Evolutionary conservation across 768 basidiomycete species (phyloP).

Genomic region (Serendipita sp.): DNA sequence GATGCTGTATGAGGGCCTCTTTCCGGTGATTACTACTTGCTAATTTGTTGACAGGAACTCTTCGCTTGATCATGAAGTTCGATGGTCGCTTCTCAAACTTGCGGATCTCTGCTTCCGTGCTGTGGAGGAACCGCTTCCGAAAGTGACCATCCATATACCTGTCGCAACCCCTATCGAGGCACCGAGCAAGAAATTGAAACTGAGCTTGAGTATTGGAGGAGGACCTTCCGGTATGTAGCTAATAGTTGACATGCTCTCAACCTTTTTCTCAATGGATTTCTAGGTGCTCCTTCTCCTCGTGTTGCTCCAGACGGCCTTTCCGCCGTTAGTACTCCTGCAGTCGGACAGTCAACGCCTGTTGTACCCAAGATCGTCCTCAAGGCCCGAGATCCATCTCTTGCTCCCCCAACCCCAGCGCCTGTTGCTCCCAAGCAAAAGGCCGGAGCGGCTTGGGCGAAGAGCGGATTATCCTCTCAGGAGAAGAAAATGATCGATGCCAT

Average conservation of each 20-base stretch:
- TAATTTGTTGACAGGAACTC: constrained; percentile 39
- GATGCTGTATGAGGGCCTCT: constrained; percentile 40
- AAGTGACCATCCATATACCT: constrained; percentile 68
- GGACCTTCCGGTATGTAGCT: neutral
- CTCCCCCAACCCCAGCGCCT: neutral
- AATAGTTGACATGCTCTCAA: neutral
- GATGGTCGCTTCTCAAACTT: constrained; percentile 81
- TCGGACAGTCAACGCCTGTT: neutral
- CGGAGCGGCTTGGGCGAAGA: neutral
- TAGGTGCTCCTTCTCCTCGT: constrained; percentile 1
- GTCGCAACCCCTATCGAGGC: constrained; percentile 22
- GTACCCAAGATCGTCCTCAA: neutral
- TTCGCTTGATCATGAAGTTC: constrained; percentile 57
- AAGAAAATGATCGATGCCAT: constrained; percentile 3
- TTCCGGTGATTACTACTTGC: neutral
- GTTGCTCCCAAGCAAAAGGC: neutral
- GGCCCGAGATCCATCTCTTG: neutral
- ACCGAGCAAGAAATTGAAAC: constrained; percentile 11
- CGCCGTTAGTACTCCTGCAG: neutral
- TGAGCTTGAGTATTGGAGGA: neutral
- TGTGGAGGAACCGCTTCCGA: constrained; percentile 68
- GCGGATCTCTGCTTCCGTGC: constrained; percentile 78
- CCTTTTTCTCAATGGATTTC: neutral
- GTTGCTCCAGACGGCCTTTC: neutral
- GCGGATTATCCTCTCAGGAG: neutral